phyloP scores from a whole-genome alignment of 2,329 filamentous ascomycete genomes.

The Pyrenochaeta sp. region DNA sequence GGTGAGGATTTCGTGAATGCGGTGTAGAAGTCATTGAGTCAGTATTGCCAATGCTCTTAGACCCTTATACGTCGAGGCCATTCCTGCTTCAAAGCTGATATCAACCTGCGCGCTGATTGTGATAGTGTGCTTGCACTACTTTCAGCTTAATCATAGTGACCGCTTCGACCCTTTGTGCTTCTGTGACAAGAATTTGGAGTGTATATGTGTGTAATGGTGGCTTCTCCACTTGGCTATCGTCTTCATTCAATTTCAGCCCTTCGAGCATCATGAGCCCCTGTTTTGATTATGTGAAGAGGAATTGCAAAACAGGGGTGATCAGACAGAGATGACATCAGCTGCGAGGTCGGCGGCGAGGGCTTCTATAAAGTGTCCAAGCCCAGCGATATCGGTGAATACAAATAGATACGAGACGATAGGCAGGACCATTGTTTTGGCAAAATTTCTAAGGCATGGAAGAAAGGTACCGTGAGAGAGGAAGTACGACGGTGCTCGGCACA shows the following conservation, averaged over 20 bases:
- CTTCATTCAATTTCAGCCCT: not conserved
- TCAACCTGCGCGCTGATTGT: no score
- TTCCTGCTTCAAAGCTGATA: no score
- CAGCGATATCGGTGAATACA: not conserved
- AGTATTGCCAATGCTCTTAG: no score
- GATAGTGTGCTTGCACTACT: no score
- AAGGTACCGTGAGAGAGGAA: not conserved
- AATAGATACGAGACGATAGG: not conserved
- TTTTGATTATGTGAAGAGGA: not conserved
- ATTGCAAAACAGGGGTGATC: not conserved
- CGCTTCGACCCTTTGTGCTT: no score
- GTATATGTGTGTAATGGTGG: no score
- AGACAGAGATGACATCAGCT: not conserved
- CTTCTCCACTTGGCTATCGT: no score
- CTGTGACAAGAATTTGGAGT: no score
- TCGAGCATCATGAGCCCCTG: not conserved
- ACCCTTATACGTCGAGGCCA: no score
- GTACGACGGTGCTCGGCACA: not conserved
- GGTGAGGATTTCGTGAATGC: no score
- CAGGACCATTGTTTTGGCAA: not conserved
- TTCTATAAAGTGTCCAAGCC: not conserved
- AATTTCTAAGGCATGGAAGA: not conserved
- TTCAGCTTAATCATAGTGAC: no score
- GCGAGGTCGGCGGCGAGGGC: not conserved
- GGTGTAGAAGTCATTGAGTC: no score